Evolutionary conservation across 202 grass and related monocot species (phyloP).

Genomic region (Thinopyrum obtusiflorum): DNA sequence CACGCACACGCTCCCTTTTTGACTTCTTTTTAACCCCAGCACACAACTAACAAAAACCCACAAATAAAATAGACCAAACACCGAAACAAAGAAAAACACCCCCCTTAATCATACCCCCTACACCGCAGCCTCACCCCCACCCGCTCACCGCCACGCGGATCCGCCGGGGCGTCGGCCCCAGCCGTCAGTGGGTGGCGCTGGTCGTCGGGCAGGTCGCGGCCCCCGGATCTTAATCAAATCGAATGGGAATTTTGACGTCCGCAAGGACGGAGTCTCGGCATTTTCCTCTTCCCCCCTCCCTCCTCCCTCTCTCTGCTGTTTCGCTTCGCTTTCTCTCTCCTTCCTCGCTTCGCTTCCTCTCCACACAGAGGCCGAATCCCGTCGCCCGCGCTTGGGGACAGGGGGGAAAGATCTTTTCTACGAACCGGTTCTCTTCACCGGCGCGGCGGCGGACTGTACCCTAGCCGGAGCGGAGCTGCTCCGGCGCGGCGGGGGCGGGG

Average conservation of each 20-base stretch:
- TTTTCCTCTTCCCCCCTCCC: not conserved
- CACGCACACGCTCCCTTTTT: conserved; percentile 10
- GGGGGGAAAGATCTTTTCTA: not conserved
- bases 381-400: not conserved
- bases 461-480: not conserved
- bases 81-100: not conserved
- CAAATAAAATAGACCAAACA: conserved; percentile 5
- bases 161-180: fast-evolving
- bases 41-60: not conserved
- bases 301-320: not conserved
- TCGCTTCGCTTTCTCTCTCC: not conserved
- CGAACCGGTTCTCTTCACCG: not conserved
- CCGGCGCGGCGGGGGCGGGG: not conserved
- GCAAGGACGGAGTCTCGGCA: conserved; percentile 52
- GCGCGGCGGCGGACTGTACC: conserved; percentile 15
- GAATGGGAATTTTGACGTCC: conserved; percentile 97
- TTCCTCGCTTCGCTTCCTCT: not conserved
- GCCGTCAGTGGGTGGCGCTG: fast-evolving
- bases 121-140: fast-evolving
- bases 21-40: conserved; percentile 13
- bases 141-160: fast-evolving
- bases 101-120: not conserved
- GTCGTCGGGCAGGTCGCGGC: fast-evolving
- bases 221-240: conserved; percentile 64
- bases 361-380: conserved; percentile 27